Evolutionary conservation across 2,329 filamentous ascomycete species (phyloP).

Genomic region (Stemphylium lycopersici): DNA sequence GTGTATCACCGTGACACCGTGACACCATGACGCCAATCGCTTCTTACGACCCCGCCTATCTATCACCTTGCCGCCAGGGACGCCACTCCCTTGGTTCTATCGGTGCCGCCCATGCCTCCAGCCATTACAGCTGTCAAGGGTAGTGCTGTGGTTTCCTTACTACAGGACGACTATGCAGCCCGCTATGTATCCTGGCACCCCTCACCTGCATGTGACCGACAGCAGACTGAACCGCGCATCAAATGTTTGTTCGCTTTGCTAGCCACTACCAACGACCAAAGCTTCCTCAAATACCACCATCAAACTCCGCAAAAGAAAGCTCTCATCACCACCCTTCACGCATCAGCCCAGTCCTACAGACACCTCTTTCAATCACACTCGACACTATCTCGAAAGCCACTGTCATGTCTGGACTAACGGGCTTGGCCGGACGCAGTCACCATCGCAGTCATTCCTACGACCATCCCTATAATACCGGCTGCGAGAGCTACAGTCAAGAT

Average conservation of each 20-base stretch:
- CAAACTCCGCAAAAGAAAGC: too few species aligned
- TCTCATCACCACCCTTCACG: too few species aligned
- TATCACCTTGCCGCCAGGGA: background rate
- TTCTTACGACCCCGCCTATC: background rate
- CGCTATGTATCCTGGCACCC: too few species aligned
- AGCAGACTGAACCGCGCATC: too few species aligned
- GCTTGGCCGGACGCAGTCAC: background rate
- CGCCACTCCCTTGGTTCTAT: background rate
- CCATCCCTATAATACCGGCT: background rate
- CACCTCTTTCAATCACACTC: too few species aligned
- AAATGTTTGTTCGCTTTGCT: too few species aligned
- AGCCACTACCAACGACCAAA: too few species aligned
- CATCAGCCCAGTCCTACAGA: too few species aligned
- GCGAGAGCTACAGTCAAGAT: background rate
- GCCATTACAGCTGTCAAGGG: background rate
- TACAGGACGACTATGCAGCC: background rate
- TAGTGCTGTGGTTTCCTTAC: background rate
- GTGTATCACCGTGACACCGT: constrained; percentile 1
- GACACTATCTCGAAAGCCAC: background rate
- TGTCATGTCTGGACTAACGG: background rate
- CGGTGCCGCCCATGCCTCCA: background rate
- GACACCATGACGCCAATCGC: constrained; percentile 1
- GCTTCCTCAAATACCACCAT: too few species aligned
- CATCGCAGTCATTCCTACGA: background rate
- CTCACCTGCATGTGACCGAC: too few species aligned